Base-by-base conservation (phyloP, 208 protist genomes). In the Trypanosomatidae sp. region DNA sequence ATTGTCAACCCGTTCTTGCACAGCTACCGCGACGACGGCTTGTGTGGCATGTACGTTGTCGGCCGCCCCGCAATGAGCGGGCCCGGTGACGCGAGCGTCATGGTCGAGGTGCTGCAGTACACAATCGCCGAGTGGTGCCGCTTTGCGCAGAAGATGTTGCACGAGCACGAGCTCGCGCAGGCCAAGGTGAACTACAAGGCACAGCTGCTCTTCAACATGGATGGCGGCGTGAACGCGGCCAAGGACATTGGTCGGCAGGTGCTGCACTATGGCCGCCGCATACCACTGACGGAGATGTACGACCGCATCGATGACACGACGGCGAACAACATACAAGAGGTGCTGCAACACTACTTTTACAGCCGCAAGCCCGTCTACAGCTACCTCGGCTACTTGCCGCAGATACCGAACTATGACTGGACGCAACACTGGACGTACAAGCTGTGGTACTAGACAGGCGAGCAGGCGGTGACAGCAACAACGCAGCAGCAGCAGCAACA, bases 301-400 rank as follows among this genome's bases (percentile, higher is more conserved):
- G 77, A 80, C 61, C 77, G 86, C 53, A 92, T 94, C 47, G 82
- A 94, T 49, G 80, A 90, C 60, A 71, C 85, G 33, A 91, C 86
- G 28, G 71, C 66, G 33, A 85, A 44, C 46, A 83, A 91, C 53
- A 45, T 92, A 8, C 79, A 88, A 61, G 77, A 92, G 52, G 79
- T 88, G 22, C 56, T 92, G 23, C 72, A 92, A 59, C 78, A 92
- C 68, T 94, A 94, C 66, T 94, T 86, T 70, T 88, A 89, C 69
- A 75, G 73, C 41, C 66, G 79, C 48, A 85, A 88, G 57, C 86
- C 82, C 22, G 76, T 86, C 30, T 83, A 82, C 65, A 88, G 81
- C 49, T 89, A 87, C 53, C 63, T 80, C 38, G 86, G 86, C 46
- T 82, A 87, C 63, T 73, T 81, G 43, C 72, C 78, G 3, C 50